These are phyloP conservation scores for Xylaria longipes DNA, from an alignment of 495 filamentous ascomycete genomes.

Conservation along the genomic window DNA sequence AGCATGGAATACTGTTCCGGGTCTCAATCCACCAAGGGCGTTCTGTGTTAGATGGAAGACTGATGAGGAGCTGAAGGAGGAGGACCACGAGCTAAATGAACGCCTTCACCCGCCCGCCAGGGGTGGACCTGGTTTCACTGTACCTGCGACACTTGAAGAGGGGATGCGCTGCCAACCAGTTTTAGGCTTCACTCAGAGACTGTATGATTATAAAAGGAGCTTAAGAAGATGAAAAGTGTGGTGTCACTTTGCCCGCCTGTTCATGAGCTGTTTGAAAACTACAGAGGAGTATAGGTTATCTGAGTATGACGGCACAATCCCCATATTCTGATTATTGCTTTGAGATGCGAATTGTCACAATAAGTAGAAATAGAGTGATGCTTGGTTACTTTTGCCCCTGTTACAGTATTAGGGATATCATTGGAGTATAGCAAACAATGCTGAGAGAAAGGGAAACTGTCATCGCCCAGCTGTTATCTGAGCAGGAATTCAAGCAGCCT, in stretches of 20 bases:
- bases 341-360: neutral
- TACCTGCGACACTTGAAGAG: neutral
- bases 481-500: neutral
- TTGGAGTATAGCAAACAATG: no score
- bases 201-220: neutral
- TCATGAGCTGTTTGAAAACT: neutral
- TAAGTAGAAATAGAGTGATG: neutral
- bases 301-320: neutral
- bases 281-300: neutral
- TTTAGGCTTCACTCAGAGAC: neutral
- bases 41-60: conserved; percentile 22
- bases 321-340: neutral
- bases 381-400: neutral
- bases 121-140: neutral
- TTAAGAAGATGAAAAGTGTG: neutral
- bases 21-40: neutral
- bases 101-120: neutral
- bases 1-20: neutral
- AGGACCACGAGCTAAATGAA: neutral
- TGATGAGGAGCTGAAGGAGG: neutral
- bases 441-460: no score
- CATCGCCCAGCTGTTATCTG: neutral
- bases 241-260: neutral
- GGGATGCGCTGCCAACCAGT: neutral
- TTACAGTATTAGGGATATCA: neutral